These are phyloP conservation scores for Byssothecium circinans DNA, from an alignment of 2,329 filamentous ascomycete genomes.

Conservation along the genomic window DNA sequence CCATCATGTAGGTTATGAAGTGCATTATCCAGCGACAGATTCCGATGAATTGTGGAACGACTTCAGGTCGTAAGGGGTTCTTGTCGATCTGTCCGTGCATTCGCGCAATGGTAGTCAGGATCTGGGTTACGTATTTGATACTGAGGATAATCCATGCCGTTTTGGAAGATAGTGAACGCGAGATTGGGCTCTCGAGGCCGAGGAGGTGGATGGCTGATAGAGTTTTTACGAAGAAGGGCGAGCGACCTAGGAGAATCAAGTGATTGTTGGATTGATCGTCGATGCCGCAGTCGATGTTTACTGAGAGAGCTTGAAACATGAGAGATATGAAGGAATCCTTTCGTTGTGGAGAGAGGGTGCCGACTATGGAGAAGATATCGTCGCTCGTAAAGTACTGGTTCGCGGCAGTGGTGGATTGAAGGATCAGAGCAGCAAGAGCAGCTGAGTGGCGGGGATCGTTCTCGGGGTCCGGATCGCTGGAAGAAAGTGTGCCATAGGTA, in stretches of 20 bases:
- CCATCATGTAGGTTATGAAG: conserved; percentile 58
- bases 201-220: conserved; percentile 79
- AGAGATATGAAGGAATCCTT: conserved; percentile 61
- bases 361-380: conserved; percentile 50
- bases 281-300: conserved; percentile 77
- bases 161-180: conserved; percentile 68
- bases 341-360: conserved; percentile 28
- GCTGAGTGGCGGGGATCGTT: conserved; percentile 37
- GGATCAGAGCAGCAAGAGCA: conserved; percentile 45
- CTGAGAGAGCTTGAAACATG: conserved; percentile 53
- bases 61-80: conserved; percentile 33
- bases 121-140: conserved; percentile 67
- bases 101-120: conserved; percentile 59
- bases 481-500: conserved; percentile 34
- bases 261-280: conserved; percentile 63
- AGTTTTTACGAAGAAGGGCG: conserved; percentile 72
- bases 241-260: conserved; percentile 48
- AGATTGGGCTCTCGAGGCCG: conserved; percentile 51
- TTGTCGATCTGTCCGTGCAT: conserved; percentile 55
- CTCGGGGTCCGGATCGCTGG: conserved; percentile 26
- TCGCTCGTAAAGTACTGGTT: conserved; percentile 52
- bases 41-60: conserved; percentile 55
- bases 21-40: conserved; percentile 80
- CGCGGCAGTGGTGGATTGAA: conserved; percentile 47
- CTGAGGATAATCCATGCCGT: conserved; percentile 75